Percentiles rank a stretch among this genome's conserved stretches.
These are phyloP conservation scores for Pseudogymnoascus sp. DNA, from an alignment of 2,329 filamentous ascomycete species.

Conservation along the genomic window DNA sequence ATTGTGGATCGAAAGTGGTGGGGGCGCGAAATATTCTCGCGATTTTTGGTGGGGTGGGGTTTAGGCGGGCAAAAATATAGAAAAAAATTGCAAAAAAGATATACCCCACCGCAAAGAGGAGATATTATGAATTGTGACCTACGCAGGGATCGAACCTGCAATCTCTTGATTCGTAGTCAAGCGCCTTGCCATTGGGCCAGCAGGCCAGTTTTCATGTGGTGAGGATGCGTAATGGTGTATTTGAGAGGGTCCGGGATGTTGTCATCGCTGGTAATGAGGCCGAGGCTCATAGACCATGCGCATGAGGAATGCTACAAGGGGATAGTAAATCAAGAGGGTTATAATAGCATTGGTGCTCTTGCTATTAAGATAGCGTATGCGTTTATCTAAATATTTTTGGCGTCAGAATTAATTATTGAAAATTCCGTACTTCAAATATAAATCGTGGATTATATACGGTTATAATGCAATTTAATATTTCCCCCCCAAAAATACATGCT, in stretches of 20 bases:
- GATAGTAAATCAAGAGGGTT: too few relatives aligned
- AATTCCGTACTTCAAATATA: not conserved
- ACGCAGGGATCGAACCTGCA: slow-evolving; percentile 30
- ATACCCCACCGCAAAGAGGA: not conserved
- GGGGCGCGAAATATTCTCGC: not conserved
- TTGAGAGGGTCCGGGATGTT: not conserved
- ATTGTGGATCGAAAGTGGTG: not conserved
- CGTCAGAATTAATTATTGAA: not conserved
- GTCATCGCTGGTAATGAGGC: not conserved
- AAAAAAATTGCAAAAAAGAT: not conserved
- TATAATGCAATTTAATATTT: not conserved
- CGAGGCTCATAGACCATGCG: too few relatives aligned
- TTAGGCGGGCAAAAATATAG: not conserved
- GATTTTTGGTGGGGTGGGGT: not conserved
- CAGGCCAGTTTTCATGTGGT: slow-evolving; percentile 16
- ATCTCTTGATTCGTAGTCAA: slow-evolving; percentile 47
- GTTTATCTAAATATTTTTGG: too few relatives aligned
- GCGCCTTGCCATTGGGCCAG: slow-evolving; percentile 52
- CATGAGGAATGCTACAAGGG: too few relatives aligned
- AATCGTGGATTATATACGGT: not conserved
- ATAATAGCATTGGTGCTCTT: too few relatives aligned
- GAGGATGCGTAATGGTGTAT: not conserved
- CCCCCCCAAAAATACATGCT: not conserved
- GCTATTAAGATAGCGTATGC: too few relatives aligned
- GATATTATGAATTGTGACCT: slow-evolving; percentile 12